Conservation (phyloP, 306 rosid species). For the Lathyrus oleraceus region DNA sequence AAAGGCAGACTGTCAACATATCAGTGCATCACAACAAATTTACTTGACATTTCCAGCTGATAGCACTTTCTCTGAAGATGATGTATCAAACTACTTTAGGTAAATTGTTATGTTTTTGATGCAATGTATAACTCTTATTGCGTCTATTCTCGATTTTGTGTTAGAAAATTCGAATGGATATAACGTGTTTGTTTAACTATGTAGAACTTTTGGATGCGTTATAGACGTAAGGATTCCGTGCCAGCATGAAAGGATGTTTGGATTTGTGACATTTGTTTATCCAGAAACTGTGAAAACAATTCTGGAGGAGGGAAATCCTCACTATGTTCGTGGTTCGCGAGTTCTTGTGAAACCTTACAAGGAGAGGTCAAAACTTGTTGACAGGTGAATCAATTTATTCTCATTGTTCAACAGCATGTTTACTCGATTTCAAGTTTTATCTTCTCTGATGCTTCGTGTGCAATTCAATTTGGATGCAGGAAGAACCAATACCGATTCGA, state of each 20-base stretch:
- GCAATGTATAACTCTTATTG: not conserved
- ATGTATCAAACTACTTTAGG: constrained; percentile 80
- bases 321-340: constrained; percentile 69
- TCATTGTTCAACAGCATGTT: not conserved
- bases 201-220: constrained; percentile 67
- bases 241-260: constrained; percentile 83
- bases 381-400: constrained; percentile 44
- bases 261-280: constrained; percentile 75
- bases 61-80: constrained; percentile 78
- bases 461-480: constrained; percentile 59
- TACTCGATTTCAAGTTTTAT: too few relatives aligned
- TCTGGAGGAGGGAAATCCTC: constrained; percentile 72
- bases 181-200: constrained; percentile 11
- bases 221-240: constrained; percentile 90
- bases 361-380: constrained; percentile 70
- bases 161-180: not conserved
- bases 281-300: constrained; percentile 68
- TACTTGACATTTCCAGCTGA: constrained; percentile 91
- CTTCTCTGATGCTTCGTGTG: too few relatives aligned
- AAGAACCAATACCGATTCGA: constrained; percentile 60
- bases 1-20: constrained; percentile 60
- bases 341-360: constrained; percentile 86
- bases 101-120: constrained; percentile 22
- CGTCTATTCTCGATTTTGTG: constrained; percentile 4
- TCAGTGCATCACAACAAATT: constrained; percentile 75